Evolutionary conservation across 73 alveolate species (phyloP).

Genomic region (Paraurostyla sp.): DNA sequence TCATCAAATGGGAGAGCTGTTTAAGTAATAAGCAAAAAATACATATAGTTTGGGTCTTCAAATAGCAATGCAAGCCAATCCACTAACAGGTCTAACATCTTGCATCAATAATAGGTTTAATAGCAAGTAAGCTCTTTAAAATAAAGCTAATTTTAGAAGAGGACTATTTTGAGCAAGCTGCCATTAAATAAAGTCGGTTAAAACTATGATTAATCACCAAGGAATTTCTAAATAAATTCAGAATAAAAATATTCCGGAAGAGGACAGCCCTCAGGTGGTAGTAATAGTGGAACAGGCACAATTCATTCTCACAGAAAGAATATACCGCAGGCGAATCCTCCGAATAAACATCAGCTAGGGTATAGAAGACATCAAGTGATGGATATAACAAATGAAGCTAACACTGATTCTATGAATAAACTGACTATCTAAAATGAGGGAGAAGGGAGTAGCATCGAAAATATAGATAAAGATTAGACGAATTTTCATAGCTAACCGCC

Average conservation of each 20-base stretch:
- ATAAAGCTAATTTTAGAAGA: not conserved
- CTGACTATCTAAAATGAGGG: constrained; percentile 18
- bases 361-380: constrained; percentile 46
- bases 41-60: not conserved
- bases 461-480: not conserved
- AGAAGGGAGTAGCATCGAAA: constrained; percentile 19
- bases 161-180: not conserved
- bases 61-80: constrained; percentile 26
- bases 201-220: not conserved
- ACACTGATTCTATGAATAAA: constrained; percentile 38
- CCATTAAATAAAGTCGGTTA: not conserved
- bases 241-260: constrained; percentile 3
- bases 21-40: constrained; percentile 1
- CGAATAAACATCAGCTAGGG: not conserved
- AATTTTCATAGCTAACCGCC: constrained; percentile 20
- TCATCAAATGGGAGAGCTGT: constrained; percentile 42
- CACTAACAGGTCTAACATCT: not conserved
- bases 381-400: constrained; percentile 59
- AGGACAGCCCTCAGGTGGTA: not conserved
- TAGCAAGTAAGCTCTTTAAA: not conserved
- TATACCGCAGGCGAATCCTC: not conserved
- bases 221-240: not conserved
- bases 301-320: constrained; percentile 7
- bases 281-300: not conserved
- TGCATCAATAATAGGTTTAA: not conserved